A percentile compares a stretch with the other conserved stretches of the same genome.
Conservation (phyloP, 108 stramenopile species). For the Cyclotella sp. region DNA sequence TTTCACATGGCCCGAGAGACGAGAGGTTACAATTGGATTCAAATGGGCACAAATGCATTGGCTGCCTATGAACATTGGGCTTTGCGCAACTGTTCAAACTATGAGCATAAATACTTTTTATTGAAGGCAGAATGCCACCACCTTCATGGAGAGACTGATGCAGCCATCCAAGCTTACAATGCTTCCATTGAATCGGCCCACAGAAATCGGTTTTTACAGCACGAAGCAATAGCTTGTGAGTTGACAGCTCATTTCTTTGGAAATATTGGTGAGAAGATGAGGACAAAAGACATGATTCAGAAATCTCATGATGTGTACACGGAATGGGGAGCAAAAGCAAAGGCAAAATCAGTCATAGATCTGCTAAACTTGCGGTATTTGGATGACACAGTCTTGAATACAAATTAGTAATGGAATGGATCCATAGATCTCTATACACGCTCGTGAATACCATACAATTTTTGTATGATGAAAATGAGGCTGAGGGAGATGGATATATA, state of each 20-base stretch:
- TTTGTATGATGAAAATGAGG: no score
- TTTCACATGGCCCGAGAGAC: conserved; percentile 28
- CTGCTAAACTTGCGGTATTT: conserved; percentile 1
- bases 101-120: conserved; percentile 13
- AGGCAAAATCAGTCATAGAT: conserved; percentile 12
- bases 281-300: conserved; percentile 23
- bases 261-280: conserved; percentile 18
- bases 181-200: conserved; percentile 3
- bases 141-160: conserved; percentile 6
- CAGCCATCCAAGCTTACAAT: conserved; percentile 16
- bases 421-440: no score
- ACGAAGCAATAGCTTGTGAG: conserved; percentile 19
- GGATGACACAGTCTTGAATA: conserved; percentile 4
- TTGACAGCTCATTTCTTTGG: conserved; percentile 23
- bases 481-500: no score
- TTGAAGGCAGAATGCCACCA: conserved; percentile 29
- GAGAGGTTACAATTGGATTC: conserved; percentile 17
- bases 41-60: conserved; percentile 18
- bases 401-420: neutral
- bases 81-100: conserved; percentile 1
- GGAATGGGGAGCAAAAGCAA: conserved; percentile 20
- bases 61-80: conserved; percentile 22
- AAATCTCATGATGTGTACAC: conserved; percentile 15
- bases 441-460: no score
- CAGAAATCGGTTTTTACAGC: neutral